Evolutionary conservation across 257 asterid genomes (phyloP).

Genomic region (Fraxinus cuspidata): DNA sequence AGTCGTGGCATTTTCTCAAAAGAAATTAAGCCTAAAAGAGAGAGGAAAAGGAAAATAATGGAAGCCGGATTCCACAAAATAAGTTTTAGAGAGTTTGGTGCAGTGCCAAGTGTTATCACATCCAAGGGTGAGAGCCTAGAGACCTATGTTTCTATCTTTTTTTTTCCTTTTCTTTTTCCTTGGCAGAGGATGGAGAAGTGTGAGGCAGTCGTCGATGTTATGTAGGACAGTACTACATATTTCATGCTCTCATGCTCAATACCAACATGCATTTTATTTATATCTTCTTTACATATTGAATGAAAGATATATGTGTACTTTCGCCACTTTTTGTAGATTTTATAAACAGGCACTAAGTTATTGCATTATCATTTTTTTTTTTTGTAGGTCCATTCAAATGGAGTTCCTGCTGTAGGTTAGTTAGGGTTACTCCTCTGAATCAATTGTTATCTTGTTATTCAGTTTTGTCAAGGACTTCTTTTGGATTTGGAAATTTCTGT

Average conservation of each 20-base stretch:
- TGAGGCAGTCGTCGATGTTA: slow-evolving; percentile 3
- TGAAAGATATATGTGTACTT: not conserved
- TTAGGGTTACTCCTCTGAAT: slow-evolving; percentile 22
- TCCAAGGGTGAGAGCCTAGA: not conserved
- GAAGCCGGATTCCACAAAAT: not conserved
- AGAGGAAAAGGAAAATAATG: not conserved
- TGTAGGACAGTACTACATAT: not conserved
- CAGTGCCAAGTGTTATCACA: not conserved
- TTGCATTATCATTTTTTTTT: slow-evolving; percentile 22
- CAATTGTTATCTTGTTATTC: not conserved
- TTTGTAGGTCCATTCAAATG: slow-evolving; percentile 53
- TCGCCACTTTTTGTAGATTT: slow-evolving; percentile 2
- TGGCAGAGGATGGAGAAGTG: not conserved
- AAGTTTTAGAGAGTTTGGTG: not conserved
- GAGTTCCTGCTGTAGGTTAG: slow-evolving; percentile 61
- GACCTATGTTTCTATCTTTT: not conserved
- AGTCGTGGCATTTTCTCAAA: not conserved
- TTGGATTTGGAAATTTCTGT: slow-evolving; percentile 13
- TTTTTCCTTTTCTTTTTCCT: too few relatives aligned
- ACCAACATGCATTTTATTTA: slow-evolving; percentile 15
- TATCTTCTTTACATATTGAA: not conserved
- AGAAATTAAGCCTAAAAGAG: not conserved
- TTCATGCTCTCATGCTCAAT: slow-evolving; percentile 7
- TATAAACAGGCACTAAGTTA: slow-evolving; percentile 29
- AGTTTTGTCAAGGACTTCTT: not conserved